These are phyloP conservation scores for Plasmodium inui DNA, from an alignment of 169 alveolate genomes.

Conservation along the genomic window DNA sequence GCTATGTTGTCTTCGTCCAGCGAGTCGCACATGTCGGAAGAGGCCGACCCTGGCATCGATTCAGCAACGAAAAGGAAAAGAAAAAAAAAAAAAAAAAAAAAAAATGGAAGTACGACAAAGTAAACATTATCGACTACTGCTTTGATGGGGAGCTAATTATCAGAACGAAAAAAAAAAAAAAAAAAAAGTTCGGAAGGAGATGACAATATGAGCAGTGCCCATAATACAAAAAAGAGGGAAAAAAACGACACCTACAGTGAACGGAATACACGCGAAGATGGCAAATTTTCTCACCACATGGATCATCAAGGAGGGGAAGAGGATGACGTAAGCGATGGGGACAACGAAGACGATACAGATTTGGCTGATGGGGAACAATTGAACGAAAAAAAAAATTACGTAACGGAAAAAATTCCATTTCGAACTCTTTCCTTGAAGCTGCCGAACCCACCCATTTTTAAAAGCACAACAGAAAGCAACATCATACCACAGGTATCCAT, in stretches of 20 bases:
- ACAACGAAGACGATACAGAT: background rate
- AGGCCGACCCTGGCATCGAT: background rate
- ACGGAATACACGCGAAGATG: background rate
- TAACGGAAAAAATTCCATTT: constrained; percentile 68
- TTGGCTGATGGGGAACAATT: constrained; percentile 34
- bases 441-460: constrained; percentile 95
- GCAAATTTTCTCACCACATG: background rate
- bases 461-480: constrained; percentile 92
- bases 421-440: constrained; percentile 81
- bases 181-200: background rate
- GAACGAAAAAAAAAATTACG: constrained; percentile 71
- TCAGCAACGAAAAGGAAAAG: background rate
- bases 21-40: background rate
- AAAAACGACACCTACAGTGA: background rate
- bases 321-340: background rate
- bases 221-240: background rate
- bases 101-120: constrained; percentile 43
- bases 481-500: constrained; percentile 94
- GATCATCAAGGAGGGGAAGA: background rate
- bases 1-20: background rate
- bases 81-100: constrained; percentile 15
- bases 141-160: constrained; percentile 69
- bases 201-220: background rate
- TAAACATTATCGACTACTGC: constrained; percentile 65
- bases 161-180: constrained; percentile 46